phyloP scores from a whole-genome alignment of 495 filamentous ascomycete species.

The Rusavskia elegans region DNA sequence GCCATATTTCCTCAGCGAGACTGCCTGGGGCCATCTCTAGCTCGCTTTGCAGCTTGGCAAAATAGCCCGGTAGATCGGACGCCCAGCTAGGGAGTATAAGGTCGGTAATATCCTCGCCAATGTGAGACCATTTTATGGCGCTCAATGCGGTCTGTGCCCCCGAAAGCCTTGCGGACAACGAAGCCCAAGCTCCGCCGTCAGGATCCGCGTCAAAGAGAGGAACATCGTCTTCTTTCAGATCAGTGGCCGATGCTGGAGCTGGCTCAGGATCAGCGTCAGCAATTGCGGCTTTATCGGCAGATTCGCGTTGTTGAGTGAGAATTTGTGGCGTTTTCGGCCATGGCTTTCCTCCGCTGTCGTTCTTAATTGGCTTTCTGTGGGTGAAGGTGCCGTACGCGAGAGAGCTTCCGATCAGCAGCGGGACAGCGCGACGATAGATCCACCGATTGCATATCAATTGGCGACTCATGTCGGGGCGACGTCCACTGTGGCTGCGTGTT shows the following conservation, averaged over 20 bases:
- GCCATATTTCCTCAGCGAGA: slow-evolving; percentile 83
- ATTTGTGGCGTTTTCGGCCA: slow-evolving; percentile 3
- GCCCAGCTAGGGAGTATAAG: slow-evolving; percentile 72
- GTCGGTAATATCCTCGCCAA: slow-evolving; percentile 51
- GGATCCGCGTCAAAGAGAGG: slow-evolving; percentile 6
- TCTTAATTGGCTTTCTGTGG: background rate
- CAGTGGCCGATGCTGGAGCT: background rate
- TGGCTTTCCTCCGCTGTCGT: slow-evolving; percentile 2
- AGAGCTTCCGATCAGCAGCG: background rate
- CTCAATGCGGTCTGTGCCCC: slow-evolving; percentile 33
- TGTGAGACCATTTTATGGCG: slow-evolving; percentile 38
- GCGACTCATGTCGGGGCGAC: background rate
- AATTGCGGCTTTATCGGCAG: background rate
- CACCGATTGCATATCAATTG: background rate
- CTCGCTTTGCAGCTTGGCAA: slow-evolving; percentile 76
- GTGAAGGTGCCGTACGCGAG: background rate
- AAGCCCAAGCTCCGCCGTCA: slow-evolving; percentile 32
- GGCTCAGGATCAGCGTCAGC: background rate
- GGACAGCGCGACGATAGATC: background rate
- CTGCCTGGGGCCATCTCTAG: slow-evolving; percentile 74
- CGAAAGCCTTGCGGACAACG: slow-evolving; percentile 41
- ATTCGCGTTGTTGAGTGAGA: background rate
- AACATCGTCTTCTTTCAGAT: slow-evolving; percentile 2
- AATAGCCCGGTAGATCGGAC: slow-evolving; percentile 53
- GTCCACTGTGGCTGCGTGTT: background rate